These are phyloP conservation scores for Hyphodiscus hymeniophilus DNA, from an alignment of 495 filamentous ascomycete genomes.

Conservation along the genomic window DNA sequence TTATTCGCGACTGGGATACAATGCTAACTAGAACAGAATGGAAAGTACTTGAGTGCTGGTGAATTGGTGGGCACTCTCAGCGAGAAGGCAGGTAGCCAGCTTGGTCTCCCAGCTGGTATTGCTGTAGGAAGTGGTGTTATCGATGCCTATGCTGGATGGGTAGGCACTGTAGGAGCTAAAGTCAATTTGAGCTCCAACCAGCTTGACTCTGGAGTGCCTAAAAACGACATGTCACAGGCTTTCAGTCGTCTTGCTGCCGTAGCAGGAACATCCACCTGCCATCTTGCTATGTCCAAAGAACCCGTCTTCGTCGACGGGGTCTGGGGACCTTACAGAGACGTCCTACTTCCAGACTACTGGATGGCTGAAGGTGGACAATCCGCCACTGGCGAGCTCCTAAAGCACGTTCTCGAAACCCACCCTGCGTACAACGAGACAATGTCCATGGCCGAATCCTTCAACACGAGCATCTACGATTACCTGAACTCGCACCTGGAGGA, in stretches of 20 bases:
- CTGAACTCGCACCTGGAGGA: constrained; percentile 82
- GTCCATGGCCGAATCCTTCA: constrained; percentile 66
- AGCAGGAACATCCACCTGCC: constrained; percentile 93
- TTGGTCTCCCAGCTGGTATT: constrained; percentile 82
- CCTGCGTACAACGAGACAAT: constrained; percentile 72
- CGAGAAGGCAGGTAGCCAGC: constrained; percentile 70
- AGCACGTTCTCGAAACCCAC: constrained; percentile 90
- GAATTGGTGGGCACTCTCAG: constrained; percentile 80
- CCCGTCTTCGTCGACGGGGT: constrained; percentile 90
- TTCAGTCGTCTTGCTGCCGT: constrained; percentile 92
- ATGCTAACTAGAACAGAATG: constrained; percentile 56
- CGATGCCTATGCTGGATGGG: constrained; percentile 97
- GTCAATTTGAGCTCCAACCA: constrained; percentile 58
- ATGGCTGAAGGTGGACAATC: constrained; percentile 95
- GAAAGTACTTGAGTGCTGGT: constrained; percentile 79
- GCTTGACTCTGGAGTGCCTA: constrained; percentile 47
- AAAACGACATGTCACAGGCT: constrained; percentile 81
- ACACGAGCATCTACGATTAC: constrained; percentile 86
- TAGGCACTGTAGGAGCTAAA: constrained; percentile 96
- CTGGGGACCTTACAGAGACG: constrained; percentile 94
- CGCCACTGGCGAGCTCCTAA: constrained; percentile 88
- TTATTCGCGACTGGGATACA: constrained; percentile 14
- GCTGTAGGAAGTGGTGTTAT: constrained; percentile 94
- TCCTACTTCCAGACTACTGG: constrained; percentile 85
- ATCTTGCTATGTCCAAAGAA: constrained; percentile 87